Base-by-base conservation (phyloP, 2,329 filamentous ascomycete species). In the Hymenoscyphus albidus region DNA sequence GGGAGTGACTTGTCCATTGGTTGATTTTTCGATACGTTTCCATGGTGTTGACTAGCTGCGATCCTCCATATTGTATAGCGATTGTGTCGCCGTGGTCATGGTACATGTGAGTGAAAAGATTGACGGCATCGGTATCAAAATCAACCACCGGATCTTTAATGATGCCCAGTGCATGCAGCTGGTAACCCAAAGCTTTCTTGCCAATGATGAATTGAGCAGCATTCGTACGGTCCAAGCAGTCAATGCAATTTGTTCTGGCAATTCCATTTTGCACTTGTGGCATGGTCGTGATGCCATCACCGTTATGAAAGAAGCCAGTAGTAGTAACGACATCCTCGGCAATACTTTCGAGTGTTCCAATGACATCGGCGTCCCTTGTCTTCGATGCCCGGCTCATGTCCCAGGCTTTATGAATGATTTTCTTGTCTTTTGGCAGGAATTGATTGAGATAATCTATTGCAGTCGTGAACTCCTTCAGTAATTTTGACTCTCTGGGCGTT, bases 1-100 rank as follows among this genome's bases (percentile, higher is more conserved):
- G 86, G 2, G 94, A 97, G 76, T 97, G 93, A 72, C 92, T 97
- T 31, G 93, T 96, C 95, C 95, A 99, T 76, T 98, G 94, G 70
- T 98, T 98, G 76, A 97, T 96, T 78, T 98, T 98, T 64, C 95
- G 90, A 76, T 99, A 99, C 4, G 95, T 99, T 70, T 96, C 93
- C 93, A 99, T 98, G 0, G 95, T 99, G 76, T 99, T 99, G 72
- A 99, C 95, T 0, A 99, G 84, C 77, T 99, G 95, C 2, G 93
- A 98, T 10, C 95, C 95, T 64, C 95, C 95, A 72, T 99, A 99
- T 76, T 99, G 95, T 62, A 98, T 90, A 0, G 95, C 95, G 73
- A 99, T 98, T 3, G 93, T 97, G 76, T 99, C 95, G 64, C 95
- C 95, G 74, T 99, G 95, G 70, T 96, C 93, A 76, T 98, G 93